phyloP scores from a whole-genome alignment of 257 asterid genomes.

The Salvia splendens region DNA sequence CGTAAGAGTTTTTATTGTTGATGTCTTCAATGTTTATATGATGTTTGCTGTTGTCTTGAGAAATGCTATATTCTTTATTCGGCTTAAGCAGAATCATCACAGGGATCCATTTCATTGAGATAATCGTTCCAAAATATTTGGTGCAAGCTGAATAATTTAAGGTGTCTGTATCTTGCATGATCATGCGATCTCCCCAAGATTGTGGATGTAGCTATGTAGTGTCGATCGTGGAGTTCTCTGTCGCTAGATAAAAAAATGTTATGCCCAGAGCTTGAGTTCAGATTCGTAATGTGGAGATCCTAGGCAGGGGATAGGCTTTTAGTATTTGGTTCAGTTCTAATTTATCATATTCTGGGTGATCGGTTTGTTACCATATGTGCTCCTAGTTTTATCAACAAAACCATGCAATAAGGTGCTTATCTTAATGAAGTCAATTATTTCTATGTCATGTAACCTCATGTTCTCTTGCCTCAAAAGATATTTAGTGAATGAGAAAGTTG shows the following conservation, averaged over 20 bases:
- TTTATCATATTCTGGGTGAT: not conserved
- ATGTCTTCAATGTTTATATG: not conserved
- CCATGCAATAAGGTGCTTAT: not conserved
- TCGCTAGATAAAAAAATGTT: not conserved
- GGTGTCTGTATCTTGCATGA: not conserved
- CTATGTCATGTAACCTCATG: not conserved
- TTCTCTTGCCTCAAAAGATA: constrained; percentile 8
- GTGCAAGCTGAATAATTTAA: constrained; percentile 9
- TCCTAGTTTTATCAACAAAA: not conserved
- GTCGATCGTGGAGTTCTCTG: not conserved
- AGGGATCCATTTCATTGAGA: not conserved
- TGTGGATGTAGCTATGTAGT: not conserved
- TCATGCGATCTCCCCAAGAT: not conserved
- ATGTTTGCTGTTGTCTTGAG: not conserved
- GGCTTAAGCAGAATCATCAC: not conserved
- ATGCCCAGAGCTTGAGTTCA: constrained; percentile 23
- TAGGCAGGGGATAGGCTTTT: not conserved
- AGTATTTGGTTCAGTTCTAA: constrained; percentile 13
- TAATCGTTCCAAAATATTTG: not conserved
- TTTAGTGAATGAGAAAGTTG: not conserved
- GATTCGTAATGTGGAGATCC: not conserved
- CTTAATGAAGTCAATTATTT: not conserved
- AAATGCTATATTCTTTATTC: constrained; percentile 2
- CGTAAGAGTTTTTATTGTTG: constrained; percentile 53
- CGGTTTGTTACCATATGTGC: not conserved